phyloP scores from a whole-genome alignment of 495 filamentous ascomycete species.

The Oleoguttula mirabilis region DNA sequence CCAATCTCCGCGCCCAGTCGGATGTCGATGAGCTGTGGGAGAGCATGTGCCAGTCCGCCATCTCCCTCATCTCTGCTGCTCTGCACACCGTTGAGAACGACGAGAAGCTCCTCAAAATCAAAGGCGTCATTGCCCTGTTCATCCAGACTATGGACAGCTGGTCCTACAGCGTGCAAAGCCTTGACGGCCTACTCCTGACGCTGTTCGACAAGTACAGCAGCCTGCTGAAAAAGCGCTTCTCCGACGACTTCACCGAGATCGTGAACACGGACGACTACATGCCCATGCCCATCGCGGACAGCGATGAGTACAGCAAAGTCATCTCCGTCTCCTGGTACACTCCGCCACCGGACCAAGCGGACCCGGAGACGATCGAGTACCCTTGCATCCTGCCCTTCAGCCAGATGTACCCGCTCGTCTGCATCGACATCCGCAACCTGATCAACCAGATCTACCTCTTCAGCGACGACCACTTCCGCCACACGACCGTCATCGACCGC shows the following conservation, averaged over 20 bases:
- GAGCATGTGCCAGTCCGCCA: conserved; percentile 84
- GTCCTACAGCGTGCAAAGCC: conserved; percentile 69
- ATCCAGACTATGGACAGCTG: conserved; percentile 97
- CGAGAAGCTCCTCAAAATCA: conserved; percentile 77
- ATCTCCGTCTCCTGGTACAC: conserved; percentile 87
- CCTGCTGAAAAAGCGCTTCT: conserved; percentile 79
- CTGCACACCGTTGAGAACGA: conserved; percentile 68
- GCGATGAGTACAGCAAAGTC: conserved; percentile 91
- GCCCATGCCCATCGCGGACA: conserved; percentile 87
- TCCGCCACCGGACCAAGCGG: conserved; percentile 49
- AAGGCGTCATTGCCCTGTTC: conserved; percentile 82
- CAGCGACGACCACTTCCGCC: conserved; percentile 83
- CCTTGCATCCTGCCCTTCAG: conserved; percentile 91
- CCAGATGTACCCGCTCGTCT: conserved; percentile 97
- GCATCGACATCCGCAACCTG: conserved; percentile 94
- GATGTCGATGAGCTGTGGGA: conserved; percentile 98
- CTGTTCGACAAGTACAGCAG: conserved; percentile 90
- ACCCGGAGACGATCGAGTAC: conserved; percentile 60
- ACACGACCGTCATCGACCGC: conserved; percentile 75
- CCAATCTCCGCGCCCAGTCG: conserved; percentile 64
- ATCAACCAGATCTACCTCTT: conserved; percentile 95
- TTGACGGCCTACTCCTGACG: conserved; percentile 70
- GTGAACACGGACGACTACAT: conserved; percentile 97
- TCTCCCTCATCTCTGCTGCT: conserved; percentile 64
- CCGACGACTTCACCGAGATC: conserved; percentile 89